A percentile compares a stretch with the other conserved stretches of the same genome.
Conservation (phyloP, 768 basidiomycete genomes). For the Tylopilus plumbeoviolaceoides region DNA sequence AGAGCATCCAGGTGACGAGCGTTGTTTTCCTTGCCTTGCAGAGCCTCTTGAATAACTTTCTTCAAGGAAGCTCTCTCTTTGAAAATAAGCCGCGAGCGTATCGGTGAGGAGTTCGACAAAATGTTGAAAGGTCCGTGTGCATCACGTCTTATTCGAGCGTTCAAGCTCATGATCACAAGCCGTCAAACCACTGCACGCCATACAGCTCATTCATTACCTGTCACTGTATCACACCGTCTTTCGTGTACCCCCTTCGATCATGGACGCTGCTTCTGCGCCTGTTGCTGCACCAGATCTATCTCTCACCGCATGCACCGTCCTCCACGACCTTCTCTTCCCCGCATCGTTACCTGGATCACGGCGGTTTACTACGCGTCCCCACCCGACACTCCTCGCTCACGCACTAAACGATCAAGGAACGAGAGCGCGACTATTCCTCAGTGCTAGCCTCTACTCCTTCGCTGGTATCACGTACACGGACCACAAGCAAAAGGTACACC, state of each 20-base stretch:
- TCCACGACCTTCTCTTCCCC: conserved; percentile 44
- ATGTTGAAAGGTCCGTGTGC: conserved; percentile 76
- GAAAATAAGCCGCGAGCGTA: conserved; percentile 88
- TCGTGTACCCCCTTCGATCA: conserved; percentile 45
- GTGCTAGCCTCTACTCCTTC: conserved; percentile 73
- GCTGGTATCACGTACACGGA: conserved; percentile 53
- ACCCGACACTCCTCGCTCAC: conserved; percentile 38
- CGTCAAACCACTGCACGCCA: conserved; percentile 66
- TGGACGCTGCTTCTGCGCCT: conserved; percentile 41
- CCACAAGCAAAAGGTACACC: conserved; percentile 57
- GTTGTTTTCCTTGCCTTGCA: not conserved
- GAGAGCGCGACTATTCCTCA: conserved; percentile 69
- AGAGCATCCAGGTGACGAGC: conserved; percentile 54
- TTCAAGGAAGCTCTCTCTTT: conserved; percentile 57
- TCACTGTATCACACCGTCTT: conserved; percentile 69
- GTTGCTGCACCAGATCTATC: conserved; percentile 40
- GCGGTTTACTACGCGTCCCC: conserved; percentile 17
- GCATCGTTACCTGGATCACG: conserved; percentile 11
- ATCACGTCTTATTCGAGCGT: not conserved
- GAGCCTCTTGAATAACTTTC: not conserved
- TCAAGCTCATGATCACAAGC: conserved; percentile 41
- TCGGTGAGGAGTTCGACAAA: conserved; percentile 89
- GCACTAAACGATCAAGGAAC: conserved; percentile 27
- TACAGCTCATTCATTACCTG: conserved; percentile 71
- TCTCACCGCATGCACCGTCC: conserved; percentile 54